These are phyloP conservation scores for Hypsizygus marmoreus DNA, from an alignment of 768 basidiomycete genomes.

Conservation along the genomic window DNA sequence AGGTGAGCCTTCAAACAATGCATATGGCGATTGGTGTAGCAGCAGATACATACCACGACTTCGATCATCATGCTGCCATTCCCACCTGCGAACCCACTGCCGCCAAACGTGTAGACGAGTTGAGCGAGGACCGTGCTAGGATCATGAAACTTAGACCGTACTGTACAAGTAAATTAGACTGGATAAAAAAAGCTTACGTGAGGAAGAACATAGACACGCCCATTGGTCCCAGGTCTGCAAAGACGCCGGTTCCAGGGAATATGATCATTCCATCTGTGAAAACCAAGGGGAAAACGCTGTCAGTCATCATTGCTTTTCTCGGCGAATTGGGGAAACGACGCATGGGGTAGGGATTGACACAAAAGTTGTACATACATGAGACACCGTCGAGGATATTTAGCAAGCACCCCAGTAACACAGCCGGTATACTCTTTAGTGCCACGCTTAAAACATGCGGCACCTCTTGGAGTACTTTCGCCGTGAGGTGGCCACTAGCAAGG, in stretches of 20 bases:
- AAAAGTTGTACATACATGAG: conserved; percentile 59
- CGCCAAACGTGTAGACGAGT: conserved; percentile 82
- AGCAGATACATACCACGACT: conserved; percentile 84
- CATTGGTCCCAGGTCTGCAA: conserved; percentile 77
- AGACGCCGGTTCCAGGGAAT: conserved; percentile 84
- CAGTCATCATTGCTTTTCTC: conserved; percentile 1
- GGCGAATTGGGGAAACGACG: too few relatives aligned
- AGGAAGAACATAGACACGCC: conserved; percentile 97
- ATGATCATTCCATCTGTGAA: conserved; percentile 90
- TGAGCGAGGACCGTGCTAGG: conserved; percentile 75
- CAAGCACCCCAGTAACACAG: conserved; percentile 80
- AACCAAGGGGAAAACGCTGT: background rate
- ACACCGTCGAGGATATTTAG: conserved; percentile 94
- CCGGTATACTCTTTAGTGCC: conserved; percentile 62
- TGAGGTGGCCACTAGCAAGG: too few relatives aligned
- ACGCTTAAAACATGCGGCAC: conserved; percentile 17
- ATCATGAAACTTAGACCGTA: background rate
- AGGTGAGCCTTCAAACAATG: too few relatives aligned
- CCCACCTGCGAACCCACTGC: conserved; percentile 85
- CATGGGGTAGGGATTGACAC: background rate
- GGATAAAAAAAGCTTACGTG: conserved; percentile 46
- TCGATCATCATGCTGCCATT: conserved; percentile 99
- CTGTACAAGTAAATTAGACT: conserved; percentile 3
- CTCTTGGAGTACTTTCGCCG: background rate
- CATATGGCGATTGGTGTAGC: too few relatives aligned